Evolutionary conservation across 805 yeast genomes (phyloP).

Genomic region (Yarrowia sp.): DNA sequence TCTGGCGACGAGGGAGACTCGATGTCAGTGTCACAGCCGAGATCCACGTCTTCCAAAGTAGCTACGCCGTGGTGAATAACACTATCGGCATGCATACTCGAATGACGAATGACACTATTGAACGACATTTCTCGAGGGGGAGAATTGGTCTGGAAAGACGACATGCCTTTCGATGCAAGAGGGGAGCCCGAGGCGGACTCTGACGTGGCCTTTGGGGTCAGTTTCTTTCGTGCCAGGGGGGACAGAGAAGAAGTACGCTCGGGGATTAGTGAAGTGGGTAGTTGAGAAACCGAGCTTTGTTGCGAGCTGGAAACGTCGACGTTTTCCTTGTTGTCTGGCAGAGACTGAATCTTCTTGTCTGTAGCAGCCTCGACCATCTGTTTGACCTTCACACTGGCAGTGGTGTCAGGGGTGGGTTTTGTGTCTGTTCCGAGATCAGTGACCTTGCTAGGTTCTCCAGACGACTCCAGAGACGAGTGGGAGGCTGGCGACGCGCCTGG

Average conservation of each 20-base stretch:
- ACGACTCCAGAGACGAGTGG: constrained; percentile 19
- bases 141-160: constrained; percentile 3
- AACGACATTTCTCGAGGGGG: constrained; percentile 23
- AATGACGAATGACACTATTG: constrained; percentile 32
- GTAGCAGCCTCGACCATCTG: not conserved
- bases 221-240: not conserved
- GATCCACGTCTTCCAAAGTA: constrained; percentile 21
- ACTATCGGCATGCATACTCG: constrained; percentile 26
- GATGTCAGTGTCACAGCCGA: constrained; percentile 29
- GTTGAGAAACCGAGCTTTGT: not conserved
- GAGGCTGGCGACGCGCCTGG: constrained; percentile 9
- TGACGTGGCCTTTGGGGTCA: not conserved
- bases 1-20: constrained; percentile 14
- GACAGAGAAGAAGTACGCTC: constrained; percentile 15
- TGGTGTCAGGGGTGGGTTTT: not conserved
- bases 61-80: constrained; percentile 17
- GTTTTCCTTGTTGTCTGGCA: not conserved
- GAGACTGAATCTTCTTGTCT: not conserved
- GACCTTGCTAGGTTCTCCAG: constrained; percentile 20
- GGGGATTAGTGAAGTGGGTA: not conserved
- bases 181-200: not conserved
- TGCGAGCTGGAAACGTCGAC: not conserved
- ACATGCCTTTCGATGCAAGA: constrained; percentile 25
- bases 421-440: not conserved
- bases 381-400: not conserved